Evolutionary conservation across 106 monocot species (phyloP).

Genomic region (Amphibolis antarctica): DNA sequence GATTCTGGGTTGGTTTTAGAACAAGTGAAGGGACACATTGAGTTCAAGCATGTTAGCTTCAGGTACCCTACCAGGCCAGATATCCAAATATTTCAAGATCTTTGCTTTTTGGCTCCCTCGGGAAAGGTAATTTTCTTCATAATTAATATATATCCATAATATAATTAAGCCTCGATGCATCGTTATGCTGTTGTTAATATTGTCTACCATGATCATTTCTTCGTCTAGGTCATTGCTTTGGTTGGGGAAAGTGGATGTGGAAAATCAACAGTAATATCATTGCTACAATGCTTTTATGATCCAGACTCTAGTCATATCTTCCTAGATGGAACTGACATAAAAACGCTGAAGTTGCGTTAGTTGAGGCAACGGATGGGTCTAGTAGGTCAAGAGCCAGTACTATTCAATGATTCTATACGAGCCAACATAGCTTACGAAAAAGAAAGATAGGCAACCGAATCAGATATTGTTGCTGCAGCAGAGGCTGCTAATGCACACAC

Average conservation of each 20-base stretch:
- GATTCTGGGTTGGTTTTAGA: slow-evolving; percentile 25
- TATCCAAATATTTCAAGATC: slow-evolving; percentile 38
- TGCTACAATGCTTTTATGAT: slow-evolving; percentile 74
- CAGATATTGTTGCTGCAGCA: slow-evolving; percentile 48
- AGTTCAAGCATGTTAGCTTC: slow-evolving; percentile 42
- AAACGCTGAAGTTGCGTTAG: slow-evolving; percentile 43
- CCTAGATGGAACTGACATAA: slow-evolving; percentile 52
- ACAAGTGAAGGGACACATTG: slow-evolving; percentile 28
- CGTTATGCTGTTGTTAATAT: slow-evolving; percentile 19
- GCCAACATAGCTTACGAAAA: slow-evolving; percentile 76
- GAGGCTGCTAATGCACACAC: slow-evolving; percentile 57
- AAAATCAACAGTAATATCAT: slow-evolving; percentile 56
- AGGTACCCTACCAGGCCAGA: slow-evolving; percentile 41
- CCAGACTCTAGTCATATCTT: slow-evolving; percentile 47
- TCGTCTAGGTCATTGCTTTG: too few relatives aligned
- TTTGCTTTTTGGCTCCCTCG: slow-evolving; percentile 31
- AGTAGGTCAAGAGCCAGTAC: slow-evolving; percentile 60
- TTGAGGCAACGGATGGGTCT: slow-evolving; percentile 69
- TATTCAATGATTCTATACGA: slow-evolving; percentile 66
- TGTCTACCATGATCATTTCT: too few relatives aligned
- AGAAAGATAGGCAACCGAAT: slow-evolving; percentile 32
- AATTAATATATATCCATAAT: slow-evolving; percentile 17
- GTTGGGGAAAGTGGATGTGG: slow-evolving; percentile 85
- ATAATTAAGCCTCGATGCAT: not conserved
- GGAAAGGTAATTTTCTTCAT: slow-evolving; percentile 29